A percentile compares a stretch with the other conserved stretches of the same genome.
Evolutionary conservation across 2,329 filamentous ascomycete genomes (phyloP).

Genomic region (Trichoderma semiorbis): DNA sequence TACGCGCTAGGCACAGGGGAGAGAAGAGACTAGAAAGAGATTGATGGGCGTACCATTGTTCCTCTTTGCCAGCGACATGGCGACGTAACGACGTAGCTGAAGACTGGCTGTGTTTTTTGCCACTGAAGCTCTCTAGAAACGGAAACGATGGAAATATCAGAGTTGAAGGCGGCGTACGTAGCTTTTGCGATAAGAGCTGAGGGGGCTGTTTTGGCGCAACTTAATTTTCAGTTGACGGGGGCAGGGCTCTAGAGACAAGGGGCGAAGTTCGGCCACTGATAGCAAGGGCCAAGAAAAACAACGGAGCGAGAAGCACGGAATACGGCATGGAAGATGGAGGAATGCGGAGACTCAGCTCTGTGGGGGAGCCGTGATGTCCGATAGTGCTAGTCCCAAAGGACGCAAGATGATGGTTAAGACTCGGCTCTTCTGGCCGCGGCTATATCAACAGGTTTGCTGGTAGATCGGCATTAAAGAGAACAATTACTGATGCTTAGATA

Average conservation of each 20-base stretch:
- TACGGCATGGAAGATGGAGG: background rate
- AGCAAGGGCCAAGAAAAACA: background rate
- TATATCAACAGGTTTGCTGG: background rate
- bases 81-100: background rate
- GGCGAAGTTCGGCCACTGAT: background rate
- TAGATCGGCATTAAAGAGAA: background rate
- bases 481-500: too few relatives aligned
- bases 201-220: background rate
- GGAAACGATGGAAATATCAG: background rate
- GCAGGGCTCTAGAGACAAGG: background rate
- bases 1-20: background rate
- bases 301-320: slow-evolving; percentile 1
- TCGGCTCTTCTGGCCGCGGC: slow-evolving; percentile 7
- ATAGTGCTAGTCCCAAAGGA: slow-evolving; percentile 5
- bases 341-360: slow-evolving; percentile 9
- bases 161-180: background rate
- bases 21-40: background rate
- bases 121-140: background rate
- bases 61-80: slow-evolving; percentile 13
- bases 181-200: background rate
- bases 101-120: background rate
- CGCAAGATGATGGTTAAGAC: background rate
- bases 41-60: background rate
- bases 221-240: background rate
- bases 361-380: slow-evolving; percentile 3